Evolutionary conservation across 257 asterid species (phyloP), one percentile per base, ranked within the genome.

Genomic region (Knoxia roxburghii): DNA sequence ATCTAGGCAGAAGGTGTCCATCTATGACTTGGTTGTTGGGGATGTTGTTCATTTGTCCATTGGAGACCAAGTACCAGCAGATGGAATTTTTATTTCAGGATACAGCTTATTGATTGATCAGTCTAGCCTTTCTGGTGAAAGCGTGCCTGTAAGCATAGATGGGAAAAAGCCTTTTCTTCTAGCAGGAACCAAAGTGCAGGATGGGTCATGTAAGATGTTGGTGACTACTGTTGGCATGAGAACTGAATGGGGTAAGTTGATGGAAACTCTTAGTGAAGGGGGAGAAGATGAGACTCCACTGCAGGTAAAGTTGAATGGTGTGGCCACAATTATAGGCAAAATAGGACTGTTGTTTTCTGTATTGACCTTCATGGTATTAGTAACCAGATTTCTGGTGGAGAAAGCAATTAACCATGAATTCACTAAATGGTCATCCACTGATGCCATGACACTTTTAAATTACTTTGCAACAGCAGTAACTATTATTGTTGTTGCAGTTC

Each of bases 201-300:
- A 90, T 68, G 98, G 99, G 32, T 84, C 91, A 6, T 97, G 80
- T 72, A 94, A 83, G 78, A 94, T 94, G 99, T 76, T 94, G 70
- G 96, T 94, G 65, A 89, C 95, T 35, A 89, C 98, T 35, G 99
- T 94, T 77, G 98, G 99, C 50, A 94, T 94, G 99, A 87, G 96
- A 79, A 90, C 99, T 49, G 98, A 94, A 82, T 90, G 99, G 99
- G 99, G 97, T 60, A 94, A 94, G 80, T 68, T 94, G 78, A 87
- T 90, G 99, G 96, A 90, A 75, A 94, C 96, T 65, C 73, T 94
- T 32, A 87, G 91, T 23, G 96, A 88, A 68, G 94, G 96, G 3
- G 98, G 99, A 69, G 98, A 94, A 77, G 99, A 90, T 23, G 99
- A 94, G 84, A 90, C 99, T 52, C 99, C 98, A 6, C 80, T 90